Evolutionary conservation across 495 filamentous ascomycete genomes (phyloP), one percentile per base, ranked within the genome.

Genomic region (Xylaria scruposa): DNA sequence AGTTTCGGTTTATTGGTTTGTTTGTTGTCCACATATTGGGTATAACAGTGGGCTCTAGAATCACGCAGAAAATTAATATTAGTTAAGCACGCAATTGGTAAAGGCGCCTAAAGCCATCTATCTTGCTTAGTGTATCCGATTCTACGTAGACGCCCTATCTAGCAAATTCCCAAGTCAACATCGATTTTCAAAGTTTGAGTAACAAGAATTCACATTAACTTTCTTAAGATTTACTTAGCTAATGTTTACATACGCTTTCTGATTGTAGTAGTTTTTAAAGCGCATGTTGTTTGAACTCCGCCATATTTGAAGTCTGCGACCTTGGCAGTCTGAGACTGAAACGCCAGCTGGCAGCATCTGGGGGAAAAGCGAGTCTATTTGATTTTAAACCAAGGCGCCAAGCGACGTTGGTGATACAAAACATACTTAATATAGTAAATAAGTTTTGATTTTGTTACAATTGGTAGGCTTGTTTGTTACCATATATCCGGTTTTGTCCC

Each of bases 81-180:
- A 63, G 38, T 63, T 19, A 63, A 44, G 60, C 36, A 63, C 38
- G n/a, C 38, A 13, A 63, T 63, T 63, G 60, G 21, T 21, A 63
- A 63, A 17, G 60, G 38, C 60, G 17, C 59, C 36, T 62, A 62
- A 7, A 24, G 10, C n/a, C 59, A 26, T 29, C 59, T 36, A 24
- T 26, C 60, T 42, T 63, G 38, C 60, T 63, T 29, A 42, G 10
- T 60, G 49, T 46, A 46, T 15, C 15, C 0, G 15, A 46, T 17
- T 49, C 17, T 49, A 49, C 46, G 0, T 5, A 2, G 21, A 21
- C 9, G 49, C 49, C 8, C 36, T 38, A 8, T 8, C 49, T 13
- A 42, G 38, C 1, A 8, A n/a, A 19, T 49, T 44, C 5, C n/a
- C 17, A 51, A 21, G n/a, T 51, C 10, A 5, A 26, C 13, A 26